Evolutionary conservation across 176 grass and related monocot species (phyloP).

Genomic region (Triticum aestivum): DNA sequence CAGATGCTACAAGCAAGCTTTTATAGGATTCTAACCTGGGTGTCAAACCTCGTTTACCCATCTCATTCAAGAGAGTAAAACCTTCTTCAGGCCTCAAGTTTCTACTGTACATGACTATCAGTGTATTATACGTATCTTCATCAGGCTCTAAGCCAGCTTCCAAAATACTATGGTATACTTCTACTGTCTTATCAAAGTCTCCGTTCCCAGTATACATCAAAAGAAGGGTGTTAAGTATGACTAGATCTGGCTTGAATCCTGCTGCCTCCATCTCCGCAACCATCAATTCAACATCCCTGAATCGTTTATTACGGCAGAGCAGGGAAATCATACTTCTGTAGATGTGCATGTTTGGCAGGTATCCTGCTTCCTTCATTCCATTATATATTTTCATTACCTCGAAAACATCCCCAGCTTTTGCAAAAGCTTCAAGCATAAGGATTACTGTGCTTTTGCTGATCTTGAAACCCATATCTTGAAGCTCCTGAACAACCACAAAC

Average conservation of each 20-base stretch:
- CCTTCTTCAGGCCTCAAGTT: constrained; percentile 78
- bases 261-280: constrained; percentile 70
- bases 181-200: constrained; percentile 67
- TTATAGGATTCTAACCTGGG: constrained; percentile 88
- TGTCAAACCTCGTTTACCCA: constrained; percentile 63
- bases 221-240: constrained; percentile 70
- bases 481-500: constrained; percentile 79
- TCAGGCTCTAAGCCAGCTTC: constrained; percentile 68
- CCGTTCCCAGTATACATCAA: constrained; percentile 73
- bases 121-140: constrained; percentile 86
- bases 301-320: constrained; percentile 66
- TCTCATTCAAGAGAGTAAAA: constrained; percentile 77
- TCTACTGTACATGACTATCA: constrained; percentile 92
- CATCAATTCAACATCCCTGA: constrained; percentile 82
- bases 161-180: constrained; percentile 70
- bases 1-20: constrained; percentile 80
- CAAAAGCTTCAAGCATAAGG: constrained; percentile 91
- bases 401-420: constrained; percentile 73
- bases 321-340: constrained; percentile 82
- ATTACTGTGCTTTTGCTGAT: constrained; percentile 90
- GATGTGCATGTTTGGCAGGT: constrained; percentile 77
- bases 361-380: constrained; percentile 94
- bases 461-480: constrained; percentile 94
- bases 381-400: constrained; percentile 99
- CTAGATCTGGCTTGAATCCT: constrained; percentile 75